These are phyloP conservation scores for Priceomyces melissophilus DNA, from an alignment of 805 yeast species.

Conservation along the genomic window DNA sequence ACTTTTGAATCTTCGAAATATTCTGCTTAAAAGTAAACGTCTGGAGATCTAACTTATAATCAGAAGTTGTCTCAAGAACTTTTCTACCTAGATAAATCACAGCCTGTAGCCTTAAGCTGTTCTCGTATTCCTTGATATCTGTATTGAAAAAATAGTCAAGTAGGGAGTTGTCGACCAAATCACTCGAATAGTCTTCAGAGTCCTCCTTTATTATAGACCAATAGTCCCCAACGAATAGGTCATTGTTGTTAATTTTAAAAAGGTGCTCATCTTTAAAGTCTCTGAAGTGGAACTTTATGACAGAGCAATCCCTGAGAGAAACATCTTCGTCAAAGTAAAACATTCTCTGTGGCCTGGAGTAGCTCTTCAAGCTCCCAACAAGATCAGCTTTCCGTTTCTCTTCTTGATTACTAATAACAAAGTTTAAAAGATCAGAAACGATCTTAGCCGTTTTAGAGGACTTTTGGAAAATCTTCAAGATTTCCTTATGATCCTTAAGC, in stretches of 20 bases:
- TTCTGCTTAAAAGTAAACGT: not conserved
- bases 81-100: constrained; percentile 20
- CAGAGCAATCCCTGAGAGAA: constrained; percentile 53
- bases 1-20: not conserved
- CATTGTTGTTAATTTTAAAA: constrained; percentile 23
- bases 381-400: not conserved
- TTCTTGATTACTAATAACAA: constrained; percentile 7
- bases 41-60: constrained; percentile 6
- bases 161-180: no score
- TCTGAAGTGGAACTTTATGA: constrained; percentile 50
- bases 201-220: not conserved
- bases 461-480: constrained; percentile 10
- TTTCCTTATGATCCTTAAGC: constrained; percentile 48
- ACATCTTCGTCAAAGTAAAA: constrained; percentile 66
- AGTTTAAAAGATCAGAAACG: constrained; percentile 14
- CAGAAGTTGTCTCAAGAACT: constrained; percentile 13
- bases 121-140: constrained; percentile 18
- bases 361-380: constrained; percentile 8
- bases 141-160: no score
- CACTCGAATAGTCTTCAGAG: not conserved
- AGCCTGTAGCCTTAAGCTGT: constrained; percentile 23
- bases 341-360: constrained; percentile 44
- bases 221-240: constrained; percentile 22
- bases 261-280: constrained; percentile 60
- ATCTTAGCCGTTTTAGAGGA: constrained; percentile 9